phyloP scores from a whole-genome alignment of 495 filamentous ascomycete genomes.

The Penicillium psychrofluorescens region DNA sequence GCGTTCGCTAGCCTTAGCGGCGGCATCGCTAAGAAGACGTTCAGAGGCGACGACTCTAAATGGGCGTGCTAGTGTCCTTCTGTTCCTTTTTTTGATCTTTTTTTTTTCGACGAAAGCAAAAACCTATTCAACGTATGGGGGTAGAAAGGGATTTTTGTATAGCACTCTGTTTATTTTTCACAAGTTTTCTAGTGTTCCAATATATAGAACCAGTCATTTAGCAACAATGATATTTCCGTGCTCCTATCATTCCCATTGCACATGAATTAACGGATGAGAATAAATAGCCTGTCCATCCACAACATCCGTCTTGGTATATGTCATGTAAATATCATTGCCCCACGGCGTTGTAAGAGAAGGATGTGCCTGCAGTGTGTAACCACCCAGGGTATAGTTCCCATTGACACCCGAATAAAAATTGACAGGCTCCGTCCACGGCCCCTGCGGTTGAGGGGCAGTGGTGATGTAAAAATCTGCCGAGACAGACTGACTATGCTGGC shows the following conservation, averaged over 20 bases:
- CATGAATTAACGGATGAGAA: conserved; percentile 12
- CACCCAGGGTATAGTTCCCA: conserved; percentile 4
- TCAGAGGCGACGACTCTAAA: too few species aligned
- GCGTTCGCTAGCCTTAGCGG: too few species aligned
- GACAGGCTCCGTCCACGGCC: conserved; percentile 18
- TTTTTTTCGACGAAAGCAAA: too few species aligned
- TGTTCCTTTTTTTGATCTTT: too few species aligned
- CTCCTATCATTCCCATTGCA: conserved; percentile 5
- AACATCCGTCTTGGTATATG: conserved; percentile 16
- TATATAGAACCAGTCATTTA: too few species aligned
- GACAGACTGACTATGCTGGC: conserved; percentile 10
- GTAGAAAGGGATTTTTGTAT: too few species aligned
- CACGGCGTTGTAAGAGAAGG: conserved; percentile 7
- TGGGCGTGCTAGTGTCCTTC: too few species aligned
- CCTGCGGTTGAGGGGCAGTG: conserved; percentile 19
- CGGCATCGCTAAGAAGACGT: too few species aligned
- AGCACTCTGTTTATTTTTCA: too few species aligned
- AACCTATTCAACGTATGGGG: too few species aligned
- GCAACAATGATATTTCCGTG: too few species aligned
- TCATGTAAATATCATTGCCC: conserved; percentile 20
- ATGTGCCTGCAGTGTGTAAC: conserved; percentile 20
- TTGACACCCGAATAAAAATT: conserved; percentile 18
- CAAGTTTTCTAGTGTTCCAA: too few species aligned
- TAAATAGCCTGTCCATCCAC: conserved; percentile 6
- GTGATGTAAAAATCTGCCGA: conserved; percentile 24